Percentiles rank a stretch among this genome's conserved stretches.
These are phyloP conservation scores for Cicer chorassanicum DNA, from an alignment of 306 rosid genomes.

Conservation along the genomic window DNA sequence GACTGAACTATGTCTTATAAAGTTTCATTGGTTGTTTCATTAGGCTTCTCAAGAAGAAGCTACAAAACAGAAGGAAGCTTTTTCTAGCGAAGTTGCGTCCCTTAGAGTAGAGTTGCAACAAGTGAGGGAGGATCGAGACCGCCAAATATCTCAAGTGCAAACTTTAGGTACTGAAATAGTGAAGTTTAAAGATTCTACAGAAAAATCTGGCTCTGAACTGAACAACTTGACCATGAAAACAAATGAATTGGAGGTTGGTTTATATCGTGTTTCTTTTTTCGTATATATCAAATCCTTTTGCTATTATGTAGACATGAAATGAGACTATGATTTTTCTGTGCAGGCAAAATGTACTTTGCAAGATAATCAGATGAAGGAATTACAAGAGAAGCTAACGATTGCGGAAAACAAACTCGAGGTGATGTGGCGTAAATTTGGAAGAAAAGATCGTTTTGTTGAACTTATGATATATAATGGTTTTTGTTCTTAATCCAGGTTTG, in stretches of 20 bases:
- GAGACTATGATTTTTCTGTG: slow-evolving; percentile 42
- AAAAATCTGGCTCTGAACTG: slow-evolving; percentile 64
- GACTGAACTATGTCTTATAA: slow-evolving; percentile 15
- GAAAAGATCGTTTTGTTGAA: slow-evolving; percentile 19
- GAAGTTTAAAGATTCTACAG: slow-evolving; percentile 67
- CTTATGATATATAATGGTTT: slow-evolving; percentile 37
- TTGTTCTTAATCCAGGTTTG: slow-evolving; percentile 61
- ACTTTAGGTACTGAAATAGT: slow-evolving; percentile 65
- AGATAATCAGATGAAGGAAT: slow-evolving; percentile 59
- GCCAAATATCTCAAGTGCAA: slow-evolving; percentile 64
- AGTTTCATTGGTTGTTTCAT: slow-evolving; percentile 41
- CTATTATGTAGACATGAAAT: slow-evolving; percentile 10
- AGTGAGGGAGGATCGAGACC: slow-evolving; percentile 81
- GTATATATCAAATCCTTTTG: slow-evolving; percentile 23
- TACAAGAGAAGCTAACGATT: slow-evolving; percentile 59
- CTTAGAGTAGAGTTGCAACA: slow-evolving; percentile 78
- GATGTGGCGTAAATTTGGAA: slow-evolving; percentile 35
- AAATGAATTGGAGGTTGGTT: slow-evolving; percentile 77
- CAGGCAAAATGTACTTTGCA: slow-evolving; percentile 80
- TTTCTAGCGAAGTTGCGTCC: slow-evolving; percentile 69
- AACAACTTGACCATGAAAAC: slow-evolving; percentile 59
- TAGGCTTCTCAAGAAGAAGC: slow-evolving; percentile 97
- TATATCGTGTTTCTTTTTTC: slow-evolving; percentile 30
- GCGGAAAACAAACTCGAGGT: slow-evolving; percentile 90
- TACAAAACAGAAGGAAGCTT: slow-evolving; percentile 78